phyloP scores from a whole-genome alignment of 2,329 filamentous ascomycete genomes.

The Lomentospora prolificans region DNA sequence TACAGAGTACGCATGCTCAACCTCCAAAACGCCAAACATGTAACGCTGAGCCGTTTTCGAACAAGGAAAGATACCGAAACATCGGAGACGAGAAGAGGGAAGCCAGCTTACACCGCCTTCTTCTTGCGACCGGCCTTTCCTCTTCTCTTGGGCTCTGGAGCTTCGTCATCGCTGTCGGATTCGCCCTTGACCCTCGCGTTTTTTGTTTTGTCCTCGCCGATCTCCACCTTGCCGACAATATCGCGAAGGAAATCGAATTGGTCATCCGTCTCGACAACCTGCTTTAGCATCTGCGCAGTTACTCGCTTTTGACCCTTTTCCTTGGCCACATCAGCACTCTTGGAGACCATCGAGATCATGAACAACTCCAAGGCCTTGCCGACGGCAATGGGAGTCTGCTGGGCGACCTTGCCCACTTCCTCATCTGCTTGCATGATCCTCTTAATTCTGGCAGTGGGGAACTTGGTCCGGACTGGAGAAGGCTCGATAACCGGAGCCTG shows the following conservation, averaged over 20 bases:
- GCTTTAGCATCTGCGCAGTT: conserved; percentile 82
- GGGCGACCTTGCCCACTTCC: conserved; percentile 95
- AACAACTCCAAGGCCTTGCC: conserved; percentile 94
- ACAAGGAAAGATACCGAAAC: not conserved
- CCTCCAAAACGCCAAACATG: conserved; percentile 4
- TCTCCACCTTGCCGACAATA: conserved; percentile 74
- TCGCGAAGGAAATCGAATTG: conserved; percentile 92
- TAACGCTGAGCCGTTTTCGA: not conserved
- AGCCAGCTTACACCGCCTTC: conserved; percentile 15
- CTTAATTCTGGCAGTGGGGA: conserved; percentile 95
- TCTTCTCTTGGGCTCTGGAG: conserved; percentile 36
- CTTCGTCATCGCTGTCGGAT: conserved; percentile 37
- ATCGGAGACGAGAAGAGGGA: not conserved
- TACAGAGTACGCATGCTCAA: conserved; percentile 6
- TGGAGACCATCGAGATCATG: conserved; percentile 89
- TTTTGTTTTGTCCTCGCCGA: conserved; percentile 39
- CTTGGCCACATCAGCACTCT: conserved; percentile 75
- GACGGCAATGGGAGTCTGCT: conserved; percentile 93
- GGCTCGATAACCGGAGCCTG: conserved; percentile 36
- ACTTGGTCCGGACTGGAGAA: conserved; percentile 84
- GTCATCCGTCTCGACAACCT: conserved; percentile 76
- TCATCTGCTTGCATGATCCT: conserved; percentile 99
- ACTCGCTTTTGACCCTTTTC: conserved; percentile 81
- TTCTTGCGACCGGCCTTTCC: conserved; percentile 41
- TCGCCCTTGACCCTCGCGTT: conserved; percentile 32